Evolutionary conservation across 2,329 filamentous ascomycete species (phyloP), one percentile per base, ranked within the genome.

Genomic region (Fusarium circinatum): DNA sequence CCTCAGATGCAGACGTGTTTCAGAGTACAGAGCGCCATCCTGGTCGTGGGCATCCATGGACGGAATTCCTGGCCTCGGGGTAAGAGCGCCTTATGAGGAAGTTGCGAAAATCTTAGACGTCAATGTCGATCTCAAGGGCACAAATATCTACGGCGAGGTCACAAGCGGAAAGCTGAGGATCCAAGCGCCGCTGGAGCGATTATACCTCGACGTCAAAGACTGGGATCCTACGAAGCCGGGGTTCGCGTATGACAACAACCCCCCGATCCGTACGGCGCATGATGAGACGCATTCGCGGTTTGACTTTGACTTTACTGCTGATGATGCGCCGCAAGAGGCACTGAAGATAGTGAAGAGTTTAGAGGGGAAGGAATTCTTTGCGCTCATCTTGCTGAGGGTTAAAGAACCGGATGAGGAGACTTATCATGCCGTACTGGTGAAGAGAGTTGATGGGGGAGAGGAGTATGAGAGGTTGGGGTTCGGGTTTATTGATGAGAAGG

Each of bases 31-130:
- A 30, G 51, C 59, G 2, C 59, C 59, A 5, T 58, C 59, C 15
- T 62, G 59, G 59, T 62, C 59, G 0, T 66, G 49, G 65, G 28
- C 47, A 13, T 65, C 65, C 7, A 24, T 59, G 18, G 39, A 65
- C 6, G 61, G 65, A 10, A 30, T 28, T 11, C 34, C 45, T 0
- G 24, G 11, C 20, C 8, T 28, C 3, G 30, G 48, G 3, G 8
- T 26, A 3, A 9, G 3, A 0, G 1, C 4, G 2, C 5, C 15
- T 6, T 22, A 48, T 5, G 28, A 34, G 6, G 42, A 48, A 3
- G 4, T 65, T 1, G 51, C 61, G 1, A 47, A 6, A 8, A 4
- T 68, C 0, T 2, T 65, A 0, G 61, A 59, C 1, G 22, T 41
- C 4, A 20, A 48, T 5, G 4, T 65, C 0, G 28, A 24, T 2